Conservation (phyloP, 2,329 filamentous ascomycete genomes). For the Chaetothyriales sp. region DNA sequence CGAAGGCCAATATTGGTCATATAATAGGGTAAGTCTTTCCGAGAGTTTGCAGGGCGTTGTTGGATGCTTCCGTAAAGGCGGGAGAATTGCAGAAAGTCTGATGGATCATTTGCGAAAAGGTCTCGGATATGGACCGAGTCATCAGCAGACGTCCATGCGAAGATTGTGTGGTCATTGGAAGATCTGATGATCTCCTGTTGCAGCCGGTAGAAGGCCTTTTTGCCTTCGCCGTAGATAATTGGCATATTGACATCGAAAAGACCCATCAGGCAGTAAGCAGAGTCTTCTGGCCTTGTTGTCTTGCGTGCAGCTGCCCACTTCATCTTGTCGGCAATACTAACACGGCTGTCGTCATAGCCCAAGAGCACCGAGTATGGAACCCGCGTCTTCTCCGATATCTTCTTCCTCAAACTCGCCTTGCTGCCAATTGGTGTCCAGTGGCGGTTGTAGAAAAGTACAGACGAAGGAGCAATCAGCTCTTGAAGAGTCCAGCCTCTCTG, state of each 20-base stretch:
- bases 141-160: constrained; percentile 7
- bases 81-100: not conserved
- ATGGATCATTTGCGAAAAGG: not conserved
- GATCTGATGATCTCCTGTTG: constrained; percentile 22
- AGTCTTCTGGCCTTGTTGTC: constrained; percentile 19
- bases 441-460: constrained; percentile 8
- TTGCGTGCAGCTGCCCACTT: constrained; percentile 19
- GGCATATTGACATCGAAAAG: constrained; percentile 21
- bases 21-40: not conserved
- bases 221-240: constrained; percentile 21
- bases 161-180: constrained; percentile 16
- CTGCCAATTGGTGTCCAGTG: constrained; percentile 23
- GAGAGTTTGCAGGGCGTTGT: not conserved
- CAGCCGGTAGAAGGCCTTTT: constrained; percentile 18
- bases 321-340: constrained; percentile 9
- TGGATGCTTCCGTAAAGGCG: not conserved
- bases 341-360: not conserved
- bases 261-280: constrained; percentile 21
- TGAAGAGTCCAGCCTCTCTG: constrained; percentile 16
- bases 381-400: not conserved
- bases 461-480: constrained; percentile 15
- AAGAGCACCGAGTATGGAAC: not conserved
- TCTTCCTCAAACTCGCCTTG: constrained; percentile 13
- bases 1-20: not conserved
- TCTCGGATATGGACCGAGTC: not conserved